These are phyloP conservation scores for Pyracantha coccinea DNA, from an alignment of 331 rosid genomes.

Conservation along the genomic window DNA sequence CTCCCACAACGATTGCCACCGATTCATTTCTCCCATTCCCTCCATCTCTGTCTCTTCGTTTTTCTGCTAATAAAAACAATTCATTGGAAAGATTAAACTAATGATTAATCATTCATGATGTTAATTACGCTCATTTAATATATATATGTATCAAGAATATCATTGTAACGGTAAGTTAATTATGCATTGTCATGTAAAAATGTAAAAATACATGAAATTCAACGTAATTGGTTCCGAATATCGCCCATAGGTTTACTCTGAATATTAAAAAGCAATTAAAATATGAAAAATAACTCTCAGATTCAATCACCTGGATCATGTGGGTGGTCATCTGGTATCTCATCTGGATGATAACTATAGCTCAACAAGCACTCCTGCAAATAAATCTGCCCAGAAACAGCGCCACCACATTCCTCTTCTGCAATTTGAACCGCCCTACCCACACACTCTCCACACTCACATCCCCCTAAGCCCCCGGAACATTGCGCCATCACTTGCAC, in stretches of 20 bases:
- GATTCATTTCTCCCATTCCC: slow-evolving; percentile 7
- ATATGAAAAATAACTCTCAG: not conserved
- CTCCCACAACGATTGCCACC: slow-evolving; percentile 57
- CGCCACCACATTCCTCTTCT: slow-evolving; percentile 29
- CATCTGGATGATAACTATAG: slow-evolving; percentile 20
- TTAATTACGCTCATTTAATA: too few species aligned
- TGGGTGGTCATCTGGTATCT: not conserved
- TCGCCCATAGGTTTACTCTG: too few species aligned
- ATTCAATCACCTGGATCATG: slow-evolving; percentile 20
- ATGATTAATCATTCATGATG: too few species aligned
- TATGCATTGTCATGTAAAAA: too few species aligned
- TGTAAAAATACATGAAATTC: too few species aligned
- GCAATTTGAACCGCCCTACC: slow-evolving; percentile 39
- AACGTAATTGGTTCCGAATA: too few species aligned
- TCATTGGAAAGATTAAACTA: too few species aligned
- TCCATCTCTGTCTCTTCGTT: not conserved
- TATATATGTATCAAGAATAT: too few species aligned
- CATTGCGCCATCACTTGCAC: slow-evolving; percentile 63
- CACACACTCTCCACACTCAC: slow-evolving; percentile 60
- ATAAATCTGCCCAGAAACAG: slow-evolving; percentile 47
- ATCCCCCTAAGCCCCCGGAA: slow-evolving; percentile 33
- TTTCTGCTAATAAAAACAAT: not conserved
- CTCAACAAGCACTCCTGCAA: slow-evolving; percentile 46
- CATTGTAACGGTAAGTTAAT: too few species aligned
- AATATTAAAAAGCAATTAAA: not conserved